Evolutionary conservation across 305 asterid species (phyloP), one percentile per base, ranked within the genome.

Genomic region (Withania somnifera): DNA sequence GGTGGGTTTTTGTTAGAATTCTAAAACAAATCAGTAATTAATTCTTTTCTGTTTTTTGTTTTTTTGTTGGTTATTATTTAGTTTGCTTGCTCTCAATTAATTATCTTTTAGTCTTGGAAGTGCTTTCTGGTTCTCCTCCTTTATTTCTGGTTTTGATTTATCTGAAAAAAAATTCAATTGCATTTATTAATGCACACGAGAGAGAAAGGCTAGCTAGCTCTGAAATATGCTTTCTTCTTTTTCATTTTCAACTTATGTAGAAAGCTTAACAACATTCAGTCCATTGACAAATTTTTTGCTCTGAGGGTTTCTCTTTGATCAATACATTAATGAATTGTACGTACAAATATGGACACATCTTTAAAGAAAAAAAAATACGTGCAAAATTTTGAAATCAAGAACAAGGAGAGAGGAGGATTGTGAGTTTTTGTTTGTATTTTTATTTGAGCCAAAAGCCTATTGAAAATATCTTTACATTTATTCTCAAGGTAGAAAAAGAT

Each of bases 241-340:
- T 64, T 56, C 91, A 86, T 86, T 69, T 63, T 86, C 82, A 77
- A n/a, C n/a, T n/a, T n/a, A n/a, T n/a, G n/a, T n/a, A 82, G 34
- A 75, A 26, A 63, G 86, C 85, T 57, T 85, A 80, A 51, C 28
- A 69, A 76, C 66, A 71, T 83, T 75, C 88, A 87, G 86, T 83
- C 79, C 56, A 83, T 76, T 83, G 87, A 87, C 85, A 85, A 82
- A 6, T 77, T 82, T 9, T 83, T 87, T 36, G 14, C 28, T 82
- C 88, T 88, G 85, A 89, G 82, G 85, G 36, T 84, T 88, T 85
- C 85, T 88, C 95, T 88, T 94, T 88, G 90, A 83, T 89, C 88
- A 79, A 79, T 77, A 88, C 91, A 88, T 93, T 93, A 84, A 93
- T 94, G 87, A 83, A 80, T 82, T 89, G 83, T 86, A 89, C 93